Evolutionary conservation across 768 basidiomycete species (phyloP).

Genomic region (Royoungia palumana): DNA sequence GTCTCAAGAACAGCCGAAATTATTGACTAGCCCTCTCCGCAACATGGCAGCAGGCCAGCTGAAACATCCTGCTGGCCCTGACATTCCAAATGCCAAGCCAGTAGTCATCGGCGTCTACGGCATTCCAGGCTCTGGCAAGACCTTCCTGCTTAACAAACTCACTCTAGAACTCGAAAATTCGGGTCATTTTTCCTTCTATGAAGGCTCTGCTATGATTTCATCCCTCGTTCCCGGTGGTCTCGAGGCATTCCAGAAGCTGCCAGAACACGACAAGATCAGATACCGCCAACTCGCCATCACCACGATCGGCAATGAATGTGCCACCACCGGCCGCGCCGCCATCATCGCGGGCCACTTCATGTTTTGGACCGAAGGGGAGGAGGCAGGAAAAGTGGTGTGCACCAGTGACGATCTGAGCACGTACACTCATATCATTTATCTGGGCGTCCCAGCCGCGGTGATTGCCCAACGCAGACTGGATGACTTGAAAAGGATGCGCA

Average conservation of each 20-base stretch:
- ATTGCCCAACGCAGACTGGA: slow-evolving; percentile 13
- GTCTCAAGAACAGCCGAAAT: slow-evolving; percentile 7
- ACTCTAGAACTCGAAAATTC: slow-evolving; percentile 9
- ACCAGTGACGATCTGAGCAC: slow-evolving; percentile 15
- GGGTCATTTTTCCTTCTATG: slow-evolving; percentile 12
- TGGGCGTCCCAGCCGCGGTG: slow-evolving; percentile 9
- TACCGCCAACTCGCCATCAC: slow-evolving; percentile 12
- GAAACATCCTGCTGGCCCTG: slow-evolving; percentile 1
- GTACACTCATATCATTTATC: slow-evolving; percentile 16
- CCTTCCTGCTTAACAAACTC: slow-evolving; percentile 12
- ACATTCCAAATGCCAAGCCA: slow-evolving; percentile 11
- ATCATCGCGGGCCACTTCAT: slow-evolving; percentile 13
- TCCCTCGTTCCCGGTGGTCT: slow-evolving; percentile 11
- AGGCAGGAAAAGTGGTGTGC: slow-evolving; percentile 15
- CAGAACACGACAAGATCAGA: slow-evolving; percentile 12
- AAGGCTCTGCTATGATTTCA: slow-evolving; percentile 13
- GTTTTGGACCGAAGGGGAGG: slow-evolving; percentile 15
- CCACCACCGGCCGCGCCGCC: slow-evolving; percentile 8
- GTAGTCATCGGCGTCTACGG: slow-evolving; percentile 10
- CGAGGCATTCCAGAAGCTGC: slow-evolving; percentile 11
- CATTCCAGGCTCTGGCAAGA: slow-evolving; percentile 16
- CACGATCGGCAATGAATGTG: slow-evolving; percentile 9
- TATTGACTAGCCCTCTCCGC: slow-evolving; percentile 6
- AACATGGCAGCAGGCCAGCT: slow-evolving; percentile 3
- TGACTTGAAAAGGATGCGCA: slow-evolving; percentile 7